Base-by-base conservation (phyloP, 345 rosid species). In the Alliaria petiolata region DNA sequence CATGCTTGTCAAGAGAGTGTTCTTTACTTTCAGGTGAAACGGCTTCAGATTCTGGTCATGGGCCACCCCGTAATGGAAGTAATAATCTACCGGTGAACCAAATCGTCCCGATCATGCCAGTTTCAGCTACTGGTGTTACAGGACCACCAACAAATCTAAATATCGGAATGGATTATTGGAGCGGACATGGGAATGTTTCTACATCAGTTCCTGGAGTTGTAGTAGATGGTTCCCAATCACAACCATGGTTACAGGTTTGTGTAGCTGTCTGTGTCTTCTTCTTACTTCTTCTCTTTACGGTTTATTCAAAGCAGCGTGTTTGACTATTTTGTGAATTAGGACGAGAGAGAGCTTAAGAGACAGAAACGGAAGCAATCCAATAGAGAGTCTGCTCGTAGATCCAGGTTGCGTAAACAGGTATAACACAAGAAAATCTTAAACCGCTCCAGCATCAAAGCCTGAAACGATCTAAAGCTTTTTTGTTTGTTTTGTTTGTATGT, bases 111-210 rank as follows among this genome's bases (percentile, higher is more conserved):
- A 31, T 83, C 17, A 64, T 85, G 75, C 96, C 97, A 55, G 72
- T 85, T 34, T 36, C 95, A 35, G 81, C 85, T 67, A 16, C 85
- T 40, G 87, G 86, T 68, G 77, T 86, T 80, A 83, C 90, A 55
- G 91, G 96, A 20, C 98, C 99, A 19, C 73, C 96, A 8, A 95
- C 98, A 68, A 95, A 88, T 83, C 81, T 95, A 72, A 92, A 95
- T 62, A 89, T 95, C 66, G 97, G 99, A 65, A 91, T 91, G 96
- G 99, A 95, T 35, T 95, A 86, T 53, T 95, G 99, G 99, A 87
- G 92, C 15, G 76, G 88, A 52, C 87, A 77, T 31, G 95, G 93
- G 62, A 91, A 88, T 75, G 95, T 85, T 78, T 81, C 96, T 52
- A 60, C 87, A 74, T 79, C 85, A 38, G 92, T 85, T 58, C 72